A percentile compares a stretch with the other conserved stretches of the same genome.
phyloP scores from a whole-genome alignment of 805 yeast species.

The Pichia heedii region DNA sequence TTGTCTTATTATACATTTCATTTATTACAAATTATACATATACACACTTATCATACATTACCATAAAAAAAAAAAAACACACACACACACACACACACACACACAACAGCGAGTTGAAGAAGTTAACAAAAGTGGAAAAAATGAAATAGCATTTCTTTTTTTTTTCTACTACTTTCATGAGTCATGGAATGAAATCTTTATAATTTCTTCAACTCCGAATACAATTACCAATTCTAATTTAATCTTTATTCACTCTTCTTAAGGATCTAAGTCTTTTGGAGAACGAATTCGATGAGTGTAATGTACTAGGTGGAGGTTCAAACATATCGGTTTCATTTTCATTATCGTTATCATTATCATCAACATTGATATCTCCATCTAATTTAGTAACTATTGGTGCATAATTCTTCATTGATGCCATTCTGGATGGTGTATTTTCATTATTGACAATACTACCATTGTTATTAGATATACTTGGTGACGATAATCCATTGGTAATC shows the following conservation, averaged over 20 bases:
- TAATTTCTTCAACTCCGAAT: no score
- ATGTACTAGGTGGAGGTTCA: slow-evolving; percentile 1
- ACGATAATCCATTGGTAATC: slow-evolving; percentile 50
- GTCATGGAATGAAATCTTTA: no score
- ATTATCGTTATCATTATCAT: slow-evolving; percentile 7
- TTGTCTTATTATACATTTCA: no score
- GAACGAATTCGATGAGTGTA: slow-evolving; percentile 4
- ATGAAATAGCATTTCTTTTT: not conserved
- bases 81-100: no score
- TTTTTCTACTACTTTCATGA: no score
- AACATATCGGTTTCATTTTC: slow-evolving; percentile 1
- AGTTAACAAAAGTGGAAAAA: no score
- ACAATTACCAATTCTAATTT: no score
- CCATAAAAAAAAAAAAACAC: no score
- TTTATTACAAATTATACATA: no score
- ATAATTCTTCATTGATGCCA: slow-evolving; percentile 16
- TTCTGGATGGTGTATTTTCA: slow-evolving; percentile 6
- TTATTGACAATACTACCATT: not conserved
- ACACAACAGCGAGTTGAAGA: no score
- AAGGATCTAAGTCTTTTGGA: slow-evolving; percentile 21
- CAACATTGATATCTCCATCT: slow-evolving; percentile 13
- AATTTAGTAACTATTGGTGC: slow-evolving; percentile 26
- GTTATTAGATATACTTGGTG: slow-evolving; percentile 34
- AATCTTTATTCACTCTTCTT: slow-evolving; percentile 16
- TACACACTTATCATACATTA: no score